phyloP scores from a whole-genome alignment of 2,329 filamentous ascomycete genomes.

The Metarhizium guizhouense region DNA sequence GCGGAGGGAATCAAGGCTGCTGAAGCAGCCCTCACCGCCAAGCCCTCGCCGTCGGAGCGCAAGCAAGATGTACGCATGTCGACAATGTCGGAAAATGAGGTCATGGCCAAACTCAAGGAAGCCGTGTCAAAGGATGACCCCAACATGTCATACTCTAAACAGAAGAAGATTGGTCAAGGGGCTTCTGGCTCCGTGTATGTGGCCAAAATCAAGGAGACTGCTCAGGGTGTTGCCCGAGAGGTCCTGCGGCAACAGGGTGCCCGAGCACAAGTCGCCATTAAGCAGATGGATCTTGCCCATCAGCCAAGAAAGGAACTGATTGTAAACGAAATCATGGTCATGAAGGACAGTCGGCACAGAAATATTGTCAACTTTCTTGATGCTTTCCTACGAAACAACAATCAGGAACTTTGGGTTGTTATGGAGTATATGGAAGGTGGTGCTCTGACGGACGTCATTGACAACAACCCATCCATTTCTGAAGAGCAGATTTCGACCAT shows the following conservation, averaged over 20 bases:
- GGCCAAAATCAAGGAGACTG: slow-evolving; percentile 84
- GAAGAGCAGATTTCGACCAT: slow-evolving; percentile 98
- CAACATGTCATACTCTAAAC: slow-evolving; percentile 92
- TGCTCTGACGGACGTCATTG: slow-evolving; percentile 94
- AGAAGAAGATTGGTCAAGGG: slow-evolving; percentile 99
- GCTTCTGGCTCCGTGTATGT: slow-evolving; percentile 97
- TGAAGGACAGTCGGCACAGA: slow-evolving; percentile 97
- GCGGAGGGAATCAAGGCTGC: slow-evolving; percentile 76
- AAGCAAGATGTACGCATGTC: slow-evolving; percentile 97
- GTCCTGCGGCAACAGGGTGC: slow-evolving; percentile 71
- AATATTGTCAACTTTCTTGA: slow-evolving; percentile 99
- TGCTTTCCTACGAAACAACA: slow-evolving; percentile 91
- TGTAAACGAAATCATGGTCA: slow-evolving; percentile 98
- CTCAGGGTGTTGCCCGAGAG: slow-evolving; percentile 75
- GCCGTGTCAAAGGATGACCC: slow-evolving; percentile 95
- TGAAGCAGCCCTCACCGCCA: slow-evolving; percentile 79
- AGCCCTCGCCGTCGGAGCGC: slow-evolving; percentile 61
- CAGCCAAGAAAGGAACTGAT: slow-evolving; percentile 97
- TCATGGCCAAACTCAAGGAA: slow-evolving; percentile 91
- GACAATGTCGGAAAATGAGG: slow-evolving; percentile 92
- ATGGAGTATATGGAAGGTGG: slow-evolving; percentile 99
- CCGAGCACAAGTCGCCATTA: slow-evolving; percentile 90
- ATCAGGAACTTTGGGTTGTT: slow-evolving; percentile 95
- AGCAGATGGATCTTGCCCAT: slow-evolving; percentile 98
- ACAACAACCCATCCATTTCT: slow-evolving; percentile 88